These are phyloP conservation scores for Colletotrichum musicola DNA, from an alignment of 2,329 filamentous ascomycete genomes.

Conservation along the genomic window DNA sequence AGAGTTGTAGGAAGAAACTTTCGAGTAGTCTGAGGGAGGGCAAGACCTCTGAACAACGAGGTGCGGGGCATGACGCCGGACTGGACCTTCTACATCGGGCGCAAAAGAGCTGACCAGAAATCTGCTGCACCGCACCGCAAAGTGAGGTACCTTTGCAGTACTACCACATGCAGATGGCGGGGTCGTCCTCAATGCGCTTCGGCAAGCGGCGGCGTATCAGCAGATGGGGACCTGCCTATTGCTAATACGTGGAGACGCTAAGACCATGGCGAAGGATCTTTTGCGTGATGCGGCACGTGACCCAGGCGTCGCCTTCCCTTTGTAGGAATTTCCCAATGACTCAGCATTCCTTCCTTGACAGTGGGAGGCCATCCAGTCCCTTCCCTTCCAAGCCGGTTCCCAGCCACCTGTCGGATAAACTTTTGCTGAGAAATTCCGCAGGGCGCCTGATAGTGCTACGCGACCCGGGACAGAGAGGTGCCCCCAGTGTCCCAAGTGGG, in stretches of 20 bases:
- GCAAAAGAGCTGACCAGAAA: constrained; percentile 39
- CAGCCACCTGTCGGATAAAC: constrained; percentile 8
- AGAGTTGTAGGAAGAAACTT: constrained; percentile 34
- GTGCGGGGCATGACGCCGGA: constrained; percentile 60
- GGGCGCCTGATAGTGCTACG: constrained; percentile 29
- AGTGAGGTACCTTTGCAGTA: no score
- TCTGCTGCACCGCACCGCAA: constrained; percentile 22
- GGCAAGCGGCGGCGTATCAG: constrained; percentile 39
- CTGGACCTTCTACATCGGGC: constrained; percentile 40
- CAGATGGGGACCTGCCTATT: constrained; percentile 18
- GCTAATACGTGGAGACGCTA: constrained; percentile 32
- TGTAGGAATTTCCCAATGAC: not conserved
- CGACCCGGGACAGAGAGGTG: constrained; percentile 21
- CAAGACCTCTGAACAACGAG: constrained; percentile 46
- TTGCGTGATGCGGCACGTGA: constrained; percentile 33
- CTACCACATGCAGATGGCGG: constrained; percentile 25
- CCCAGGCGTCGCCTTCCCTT: no score
- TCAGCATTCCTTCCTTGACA: constrained; percentile 7
- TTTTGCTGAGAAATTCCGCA: constrained; percentile 1
- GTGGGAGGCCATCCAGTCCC: not conserved
- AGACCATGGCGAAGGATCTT: constrained; percentile 19
- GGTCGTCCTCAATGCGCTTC: constrained; percentile 36
- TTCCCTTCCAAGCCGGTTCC: not conserved
- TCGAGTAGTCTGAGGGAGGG: constrained; percentile 34
- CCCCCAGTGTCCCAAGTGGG: constrained; percentile 26